These are phyloP conservation scores for Nigrospora oryzae DNA, from an alignment of 2,329 filamentous ascomycete genomes.

Conservation along the genomic window DNA sequence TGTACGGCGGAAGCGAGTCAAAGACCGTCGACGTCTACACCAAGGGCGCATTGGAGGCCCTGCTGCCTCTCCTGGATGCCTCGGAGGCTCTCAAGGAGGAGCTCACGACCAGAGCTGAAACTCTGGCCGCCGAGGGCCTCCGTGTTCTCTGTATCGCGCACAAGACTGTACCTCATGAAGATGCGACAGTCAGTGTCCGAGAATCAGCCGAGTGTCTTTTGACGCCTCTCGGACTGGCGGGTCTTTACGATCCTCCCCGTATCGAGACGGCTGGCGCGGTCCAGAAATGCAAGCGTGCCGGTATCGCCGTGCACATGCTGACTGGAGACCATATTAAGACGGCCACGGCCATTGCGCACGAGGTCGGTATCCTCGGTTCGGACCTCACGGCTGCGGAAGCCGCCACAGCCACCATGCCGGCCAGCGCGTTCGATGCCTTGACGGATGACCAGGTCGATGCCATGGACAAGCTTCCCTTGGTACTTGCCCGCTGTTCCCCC, in stretches of 20 bases:
- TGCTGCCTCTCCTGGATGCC: constrained; percentile 42
- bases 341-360: constrained; percentile 55
- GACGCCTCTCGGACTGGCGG: constrained; percentile 60
- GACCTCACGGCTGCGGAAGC: constrained; percentile 25
- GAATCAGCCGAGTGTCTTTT: constrained; percentile 46
- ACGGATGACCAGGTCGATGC: constrained; percentile 54
- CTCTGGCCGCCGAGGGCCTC: constrained; percentile 53
- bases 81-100: constrained; percentile 34
- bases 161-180: constrained; percentile 29
- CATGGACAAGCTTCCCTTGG: constrained; percentile 52
- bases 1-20: constrained; percentile 37
- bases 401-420: constrained; percentile 48
- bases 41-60: constrained; percentile 51
- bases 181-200: constrained; percentile 36
- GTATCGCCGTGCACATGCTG: constrained; percentile 61
- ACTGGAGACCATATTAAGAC: constrained; percentile 63
- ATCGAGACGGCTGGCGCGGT: constrained; percentile 57
- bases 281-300: constrained; percentile 48
- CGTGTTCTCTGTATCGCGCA: constrained; percentile 60
- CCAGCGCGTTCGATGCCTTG: constrained; percentile 53
- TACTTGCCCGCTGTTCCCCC: constrained; percentile 62
- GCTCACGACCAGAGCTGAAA: constrained; percentile 41
- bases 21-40: constrained; percentile 37
- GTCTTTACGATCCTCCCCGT: constrained; percentile 65
- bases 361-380: constrained; percentile 50